A percentile compares a stretch with the other conserved stretches of the same genome.
phyloP scores from a whole-genome alignment of 441 rosid species.

The Populus hybrid region DNA sequence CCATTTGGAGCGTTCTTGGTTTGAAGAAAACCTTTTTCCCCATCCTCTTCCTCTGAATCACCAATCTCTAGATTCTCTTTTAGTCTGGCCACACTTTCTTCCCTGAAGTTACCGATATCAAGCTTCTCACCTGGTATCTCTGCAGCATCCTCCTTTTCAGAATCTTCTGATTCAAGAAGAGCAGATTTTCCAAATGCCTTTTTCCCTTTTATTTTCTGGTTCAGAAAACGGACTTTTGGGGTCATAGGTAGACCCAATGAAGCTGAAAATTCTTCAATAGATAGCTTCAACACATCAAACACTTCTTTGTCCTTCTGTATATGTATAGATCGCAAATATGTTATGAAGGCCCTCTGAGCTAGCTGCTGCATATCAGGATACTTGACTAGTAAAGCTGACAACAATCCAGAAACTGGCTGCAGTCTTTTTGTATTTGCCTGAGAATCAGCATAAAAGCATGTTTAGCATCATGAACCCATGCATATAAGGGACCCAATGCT shows the following conservation, averaged over 20 bases:
- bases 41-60: conserved; percentile 23
- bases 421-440: conserved; percentile 69
- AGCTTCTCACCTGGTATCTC: conserved; percentile 29
- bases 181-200: conserved; percentile 29
- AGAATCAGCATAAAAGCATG: conserved; percentile 17
- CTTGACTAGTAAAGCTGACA: conserved; percentile 70
- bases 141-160: conserved; percentile 26
- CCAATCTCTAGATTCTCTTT: conserved; percentile 13
- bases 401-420: conserved; percentile 62
- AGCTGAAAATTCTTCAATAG: conserved; percentile 76
- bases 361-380: conserved; percentile 61
- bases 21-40: conserved; percentile 30
- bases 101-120: conserved; percentile 35
- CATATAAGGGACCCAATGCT: background rate
- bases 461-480: conserved; percentile 9
- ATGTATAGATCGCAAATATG: conserved; percentile 77
- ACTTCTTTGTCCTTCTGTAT: conserved; percentile 83
- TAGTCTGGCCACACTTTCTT: conserved; percentile 14
- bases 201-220: conserved; percentile 46
- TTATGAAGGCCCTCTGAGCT: conserved; percentile 80
- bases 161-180: conserved; percentile 32
- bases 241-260: conserved; percentile 91
- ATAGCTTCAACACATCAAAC: conserved; percentile 70
- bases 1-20: conserved; percentile 33
- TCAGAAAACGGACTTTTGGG: conserved; percentile 67